phyloP scores from a whole-genome alignment of 306 rosid species.

The Phaseolus lunatus region DNA sequence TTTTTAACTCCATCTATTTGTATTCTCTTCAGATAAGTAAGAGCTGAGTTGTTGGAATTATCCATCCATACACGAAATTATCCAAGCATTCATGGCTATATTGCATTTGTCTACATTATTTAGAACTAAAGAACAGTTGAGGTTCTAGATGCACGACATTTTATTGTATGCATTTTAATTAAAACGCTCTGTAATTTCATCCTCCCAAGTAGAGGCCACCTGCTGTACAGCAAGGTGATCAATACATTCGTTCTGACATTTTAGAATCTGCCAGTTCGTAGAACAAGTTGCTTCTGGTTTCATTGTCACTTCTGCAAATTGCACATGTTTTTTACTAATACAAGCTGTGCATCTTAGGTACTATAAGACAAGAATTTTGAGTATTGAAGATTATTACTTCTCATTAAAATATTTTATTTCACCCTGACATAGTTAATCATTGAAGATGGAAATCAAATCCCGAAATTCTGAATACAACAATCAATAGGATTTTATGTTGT shows the following conservation, averaged over 20 bases:
- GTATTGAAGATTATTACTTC: neutral
- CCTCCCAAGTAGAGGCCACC: constrained; percentile 2
- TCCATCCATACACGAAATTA: neutral
- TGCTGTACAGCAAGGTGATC: neutral
- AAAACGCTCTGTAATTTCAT: neutral
- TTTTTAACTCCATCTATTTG: neutral
- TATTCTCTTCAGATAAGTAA: neutral
- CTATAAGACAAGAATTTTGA: neutral
- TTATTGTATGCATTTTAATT: neutral
- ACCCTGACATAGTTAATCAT: neutral
- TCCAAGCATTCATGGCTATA: neutral
- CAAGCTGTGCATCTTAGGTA: neutral
- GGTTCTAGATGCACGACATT: constrained; percentile 1
- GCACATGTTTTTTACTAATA: neutral
- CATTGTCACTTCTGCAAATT: neutral
- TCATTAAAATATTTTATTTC: neutral
- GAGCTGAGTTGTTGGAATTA: constrained; percentile 14
- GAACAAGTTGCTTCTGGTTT: constrained; percentile 1
- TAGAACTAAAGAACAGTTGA: neutral
- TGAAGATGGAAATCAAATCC: neutral
- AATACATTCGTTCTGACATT: neutral
- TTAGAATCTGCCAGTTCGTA: neutral
- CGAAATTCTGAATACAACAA: neutral
- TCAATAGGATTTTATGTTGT: neutral
- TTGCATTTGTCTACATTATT: constrained; percentile 6